These are phyloP conservation scores for Cenchrus americanus DNA, from an alignment of 176 grass and related monocot genomes.

Conservation along the genomic window DNA sequence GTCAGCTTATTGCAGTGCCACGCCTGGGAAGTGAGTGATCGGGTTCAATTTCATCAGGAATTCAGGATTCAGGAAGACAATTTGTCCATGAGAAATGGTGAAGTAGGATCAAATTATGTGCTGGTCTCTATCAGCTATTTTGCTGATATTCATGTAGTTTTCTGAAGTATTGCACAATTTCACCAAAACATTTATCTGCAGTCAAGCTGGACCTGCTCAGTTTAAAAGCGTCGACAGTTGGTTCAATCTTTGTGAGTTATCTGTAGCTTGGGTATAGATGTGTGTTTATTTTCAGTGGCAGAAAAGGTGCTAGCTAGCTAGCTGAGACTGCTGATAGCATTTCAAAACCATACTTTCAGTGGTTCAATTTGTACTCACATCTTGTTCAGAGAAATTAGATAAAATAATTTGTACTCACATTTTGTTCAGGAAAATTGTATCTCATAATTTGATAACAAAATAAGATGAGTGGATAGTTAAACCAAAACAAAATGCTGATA, in stretches of 20 bases:
- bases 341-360: neutral
- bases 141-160: neutral
- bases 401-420: neutral
- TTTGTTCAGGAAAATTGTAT: neutral
- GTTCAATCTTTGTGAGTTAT: conserved; percentile 29
- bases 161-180: neutral
- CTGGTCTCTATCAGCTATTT: neutral
- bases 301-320: conserved; percentile 13
- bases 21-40: neutral
- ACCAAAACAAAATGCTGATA: neutral
- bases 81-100: conserved; percentile 20
- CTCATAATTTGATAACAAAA: neutral
- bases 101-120: neutral
- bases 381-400: neutral
- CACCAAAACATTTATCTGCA: neutral
- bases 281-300: neutral
- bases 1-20: conserved; percentile 1
- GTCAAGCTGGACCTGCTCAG: conserved; percentile 12
- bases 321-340: neutral
- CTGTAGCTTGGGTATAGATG: neutral
- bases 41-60: neutral
- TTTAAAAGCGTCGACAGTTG: conserved; percentile 7
- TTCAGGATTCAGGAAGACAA: conserved; percentile 3
- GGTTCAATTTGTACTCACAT: conserved; percentile 14
- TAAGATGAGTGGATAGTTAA: conserved; percentile 2